Conservation (phyloP, 1,139 yeast species). For the Candida sanyaensis region DNA sequence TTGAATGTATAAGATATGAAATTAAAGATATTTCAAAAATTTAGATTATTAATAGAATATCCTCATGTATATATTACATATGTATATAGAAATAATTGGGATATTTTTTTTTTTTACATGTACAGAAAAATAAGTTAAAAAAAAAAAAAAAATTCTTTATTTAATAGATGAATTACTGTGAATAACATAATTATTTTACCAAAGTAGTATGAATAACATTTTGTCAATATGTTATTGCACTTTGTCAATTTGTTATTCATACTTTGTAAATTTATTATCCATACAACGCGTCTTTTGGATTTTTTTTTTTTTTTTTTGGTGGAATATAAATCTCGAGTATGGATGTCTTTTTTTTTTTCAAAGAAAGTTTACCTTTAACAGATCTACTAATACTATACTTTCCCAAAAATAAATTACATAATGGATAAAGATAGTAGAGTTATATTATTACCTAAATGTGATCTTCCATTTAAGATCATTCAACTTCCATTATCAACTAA, state of each 20-base stretch:
- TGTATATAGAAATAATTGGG: not conserved
- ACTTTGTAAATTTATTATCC: no score
- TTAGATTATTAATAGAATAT: not conserved
- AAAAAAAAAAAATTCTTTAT: no score
- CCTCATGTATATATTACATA: not conserved
- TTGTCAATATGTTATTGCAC: no score
- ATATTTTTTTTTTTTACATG: no score
- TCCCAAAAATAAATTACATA: not conserved
- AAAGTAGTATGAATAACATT: no score
- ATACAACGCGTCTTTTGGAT: not conserved
- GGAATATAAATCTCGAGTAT: not conserved
- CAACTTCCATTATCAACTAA: constrained; percentile 26
- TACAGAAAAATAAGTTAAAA: no score
- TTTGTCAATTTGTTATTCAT: no score
- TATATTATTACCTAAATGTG: constrained; percentile 10
- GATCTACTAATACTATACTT: not conserved
- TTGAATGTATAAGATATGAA: constrained; percentile 80
- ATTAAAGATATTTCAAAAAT: constrained; percentile 62
- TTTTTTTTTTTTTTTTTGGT: not conserved
- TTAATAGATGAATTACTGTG: not conserved
- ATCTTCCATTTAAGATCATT: constrained; percentile 18
- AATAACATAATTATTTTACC: no score
- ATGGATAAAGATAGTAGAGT: constrained; percentile 14
- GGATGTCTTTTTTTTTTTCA: no score
- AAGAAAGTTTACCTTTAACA: no score